phyloP scores from a whole-genome alignment of 2,329 filamentous ascomycete genomes.

The Apiospora rasikravindrae region DNA sequence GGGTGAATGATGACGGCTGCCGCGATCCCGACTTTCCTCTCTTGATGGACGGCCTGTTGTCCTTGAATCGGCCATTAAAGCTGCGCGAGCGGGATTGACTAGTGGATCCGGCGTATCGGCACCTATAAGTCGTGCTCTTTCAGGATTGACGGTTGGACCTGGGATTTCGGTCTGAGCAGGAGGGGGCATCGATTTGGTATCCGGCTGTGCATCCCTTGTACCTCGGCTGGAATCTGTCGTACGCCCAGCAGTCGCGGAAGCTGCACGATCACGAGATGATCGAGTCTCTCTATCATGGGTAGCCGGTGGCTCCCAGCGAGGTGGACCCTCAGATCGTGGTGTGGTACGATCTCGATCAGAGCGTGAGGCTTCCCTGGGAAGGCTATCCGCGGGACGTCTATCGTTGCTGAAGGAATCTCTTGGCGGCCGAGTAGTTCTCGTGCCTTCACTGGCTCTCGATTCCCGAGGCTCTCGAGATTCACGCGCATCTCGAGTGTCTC shows the following conservation, averaged over 20 bases:
- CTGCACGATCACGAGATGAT: conserved; percentile 41
- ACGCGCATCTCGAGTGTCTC: conserved; percentile 47
- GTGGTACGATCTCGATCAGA: conserved; percentile 46
- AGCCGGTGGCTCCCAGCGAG: conserved; percentile 36
- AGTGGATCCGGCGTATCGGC: conserved; percentile 43
- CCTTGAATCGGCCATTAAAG: conserved; percentile 48
- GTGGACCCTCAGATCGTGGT: conserved; percentile 33
- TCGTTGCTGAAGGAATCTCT: conserved; percentile 49
- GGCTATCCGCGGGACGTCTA: conserved; percentile 47
- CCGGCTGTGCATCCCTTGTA: conserved; percentile 33
- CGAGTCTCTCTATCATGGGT: conserved; percentile 46
- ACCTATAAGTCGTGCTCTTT: conserved; percentile 56
- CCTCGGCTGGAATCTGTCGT: conserved; percentile 32
- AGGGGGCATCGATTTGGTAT: conserved; percentile 38
- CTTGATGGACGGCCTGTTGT: conserved; percentile 44
- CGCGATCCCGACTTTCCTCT: conserved; percentile 52
- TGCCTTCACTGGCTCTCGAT: conserved; percentile 36
- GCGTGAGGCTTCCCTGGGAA: conserved; percentile 43
- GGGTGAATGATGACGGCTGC: conserved; percentile 45
- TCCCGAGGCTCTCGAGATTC: conserved; percentile 46
- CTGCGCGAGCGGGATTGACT: conserved; percentile 55
- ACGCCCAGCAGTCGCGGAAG: conserved; percentile 30
- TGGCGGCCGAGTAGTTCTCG: conserved; percentile 46
- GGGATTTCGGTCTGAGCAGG: conserved; percentile 36
- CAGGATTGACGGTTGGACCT: conserved; percentile 60